A percentile compares a stretch with the other conserved stretches of the same genome.
Conservation (phyloP, 1,139 yeast species). For the Kodamaea ohmeri region DNA sequence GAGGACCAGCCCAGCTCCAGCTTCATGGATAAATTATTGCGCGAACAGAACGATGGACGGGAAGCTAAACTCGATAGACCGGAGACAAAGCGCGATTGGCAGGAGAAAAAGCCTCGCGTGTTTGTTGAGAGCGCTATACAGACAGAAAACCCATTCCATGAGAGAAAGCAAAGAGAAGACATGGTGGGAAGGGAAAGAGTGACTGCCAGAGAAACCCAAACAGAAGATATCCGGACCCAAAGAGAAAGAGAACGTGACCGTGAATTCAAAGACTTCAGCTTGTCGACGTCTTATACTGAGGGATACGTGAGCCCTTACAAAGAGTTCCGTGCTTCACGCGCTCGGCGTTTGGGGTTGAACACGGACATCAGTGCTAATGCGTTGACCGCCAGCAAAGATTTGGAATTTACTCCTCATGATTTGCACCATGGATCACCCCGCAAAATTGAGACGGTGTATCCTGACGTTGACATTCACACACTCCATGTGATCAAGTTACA, state of each 20-base stretch:
- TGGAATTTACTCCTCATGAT: constrained; percentile 1
- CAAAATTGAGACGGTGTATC: constrained; percentile 9
- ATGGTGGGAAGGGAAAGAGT: constrained; percentile 10
- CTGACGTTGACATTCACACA: constrained; percentile 23
- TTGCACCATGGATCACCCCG: constrained; percentile 3
- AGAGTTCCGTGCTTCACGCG: constrained; percentile 3
- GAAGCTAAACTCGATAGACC: background rate
- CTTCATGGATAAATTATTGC: constrained; percentile 16
- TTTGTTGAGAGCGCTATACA: constrained; percentile 18
- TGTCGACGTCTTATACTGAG: background rate
- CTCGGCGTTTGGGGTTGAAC: background rate
- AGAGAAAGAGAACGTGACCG: constrained; percentile 1
- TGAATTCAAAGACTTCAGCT: background rate
- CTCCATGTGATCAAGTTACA: constrained; percentile 45
- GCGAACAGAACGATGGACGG: background rate
- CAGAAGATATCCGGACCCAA: too few species aligned
- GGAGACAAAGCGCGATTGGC: too few species aligned
- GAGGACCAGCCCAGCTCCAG: constrained; percentile 12
- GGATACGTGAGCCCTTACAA: constrained; percentile 2
- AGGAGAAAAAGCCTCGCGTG: constrained; percentile 7
- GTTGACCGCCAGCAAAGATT: background rate
- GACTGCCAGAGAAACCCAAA: background rate
- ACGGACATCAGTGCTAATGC: background rate
- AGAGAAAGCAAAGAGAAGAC: constrained; percentile 10
- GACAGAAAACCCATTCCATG: constrained; percentile 17